These are phyloP conservation scores for Cladosporium oxysporum DNA, from an alignment of 2,329 filamentous ascomycete species.

Conservation along the genomic window DNA sequence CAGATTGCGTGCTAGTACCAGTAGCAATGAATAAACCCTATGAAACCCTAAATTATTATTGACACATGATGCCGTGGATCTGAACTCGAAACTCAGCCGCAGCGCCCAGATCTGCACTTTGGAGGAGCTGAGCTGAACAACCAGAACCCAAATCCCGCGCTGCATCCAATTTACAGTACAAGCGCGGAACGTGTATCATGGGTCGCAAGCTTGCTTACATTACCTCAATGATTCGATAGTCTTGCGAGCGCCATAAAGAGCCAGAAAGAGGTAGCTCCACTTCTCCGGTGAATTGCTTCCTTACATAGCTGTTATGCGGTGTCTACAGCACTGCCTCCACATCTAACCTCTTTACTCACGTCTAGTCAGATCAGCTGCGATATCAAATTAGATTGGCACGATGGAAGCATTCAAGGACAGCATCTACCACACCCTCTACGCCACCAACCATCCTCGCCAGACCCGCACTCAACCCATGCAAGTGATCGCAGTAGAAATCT, in stretches of 20 bases:
- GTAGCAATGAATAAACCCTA: neutral
- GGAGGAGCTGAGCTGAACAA: neutral
- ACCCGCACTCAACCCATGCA: slow-evolving; percentile 18
- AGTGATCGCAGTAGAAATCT: slow-evolving; percentile 26
- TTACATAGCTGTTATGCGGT: neutral
- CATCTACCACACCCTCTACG: slow-evolving; percentile 12
- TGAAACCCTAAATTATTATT: neutral
- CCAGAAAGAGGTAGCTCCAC: neutral
- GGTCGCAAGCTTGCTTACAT: neutral
- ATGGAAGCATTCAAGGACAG: slow-evolving; percentile 3
- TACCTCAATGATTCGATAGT: neutral
- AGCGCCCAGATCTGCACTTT: neutral
- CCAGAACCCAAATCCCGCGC: neutral
- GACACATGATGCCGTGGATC: neutral
- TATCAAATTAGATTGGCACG: neutral
- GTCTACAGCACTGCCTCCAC: neutral
- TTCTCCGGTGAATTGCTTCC: neutral
- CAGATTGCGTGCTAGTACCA: neutral
- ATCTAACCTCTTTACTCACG: neutral
- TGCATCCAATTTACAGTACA: neutral
- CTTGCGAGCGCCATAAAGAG: neutral
- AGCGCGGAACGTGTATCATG: neutral
- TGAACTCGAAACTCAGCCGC: neutral
- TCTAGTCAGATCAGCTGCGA: neutral
- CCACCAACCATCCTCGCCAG: neutral